A percentile compares a stretch with the other conserved stretches of the same genome.
phyloP scores from a whole-genome alignment of 2,329 filamentous ascomycete species.

The Peltaster fructicola region DNA sequence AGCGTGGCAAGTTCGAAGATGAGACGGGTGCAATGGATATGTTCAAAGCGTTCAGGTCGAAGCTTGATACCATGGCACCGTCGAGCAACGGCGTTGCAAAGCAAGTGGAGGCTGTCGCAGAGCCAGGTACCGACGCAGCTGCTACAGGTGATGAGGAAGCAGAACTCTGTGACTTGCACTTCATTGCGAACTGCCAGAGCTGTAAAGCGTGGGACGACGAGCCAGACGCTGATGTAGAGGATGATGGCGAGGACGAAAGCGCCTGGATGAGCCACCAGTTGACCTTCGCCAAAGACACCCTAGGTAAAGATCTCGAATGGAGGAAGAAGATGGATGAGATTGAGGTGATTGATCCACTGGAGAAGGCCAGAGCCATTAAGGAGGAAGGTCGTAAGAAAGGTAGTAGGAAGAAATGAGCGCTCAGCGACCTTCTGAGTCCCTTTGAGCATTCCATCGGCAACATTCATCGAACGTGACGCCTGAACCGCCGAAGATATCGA shows the following conservation, averaged over 20 bases:
- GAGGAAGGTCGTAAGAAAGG: conserved; percentile 11
- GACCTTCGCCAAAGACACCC: conserved; percentile 70
- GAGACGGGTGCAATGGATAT: conserved; percentile 45
- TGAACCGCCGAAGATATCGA: conserved; percentile 86
- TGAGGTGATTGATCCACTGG: conserved; percentile 62
- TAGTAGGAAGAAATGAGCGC: conserved; percentile 6
- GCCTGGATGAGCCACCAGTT: conserved; percentile 79
- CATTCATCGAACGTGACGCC: conserved; percentile 81
- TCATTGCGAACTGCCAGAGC: conserved; percentile 87
- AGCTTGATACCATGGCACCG: conserved; percentile 39
- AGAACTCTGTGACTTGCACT: conserved; percentile 77
- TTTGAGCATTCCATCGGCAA: conserved; percentile 71
- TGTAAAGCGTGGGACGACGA: conserved; percentile 69
- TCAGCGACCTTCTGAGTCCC: conserved; percentile 1
- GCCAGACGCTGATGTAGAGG: conserved; percentile 40
- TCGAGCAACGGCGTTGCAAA: conserved; percentile 2
- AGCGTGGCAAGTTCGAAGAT: conserved; percentile 38
- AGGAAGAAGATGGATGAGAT: conserved; percentile 73
- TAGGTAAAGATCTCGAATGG: conserved; percentile 83
- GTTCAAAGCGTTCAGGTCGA: conserved; percentile 63
- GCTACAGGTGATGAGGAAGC: conserved; percentile 47
- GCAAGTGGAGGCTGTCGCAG: background rate
- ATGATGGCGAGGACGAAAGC: conserved; percentile 33
- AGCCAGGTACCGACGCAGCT: conserved; percentile 9
- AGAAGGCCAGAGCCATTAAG: conserved; percentile 14